Conservation (phyloP, 129 eudicot genomes). For the Saposhnikovia divaricata region DNA sequence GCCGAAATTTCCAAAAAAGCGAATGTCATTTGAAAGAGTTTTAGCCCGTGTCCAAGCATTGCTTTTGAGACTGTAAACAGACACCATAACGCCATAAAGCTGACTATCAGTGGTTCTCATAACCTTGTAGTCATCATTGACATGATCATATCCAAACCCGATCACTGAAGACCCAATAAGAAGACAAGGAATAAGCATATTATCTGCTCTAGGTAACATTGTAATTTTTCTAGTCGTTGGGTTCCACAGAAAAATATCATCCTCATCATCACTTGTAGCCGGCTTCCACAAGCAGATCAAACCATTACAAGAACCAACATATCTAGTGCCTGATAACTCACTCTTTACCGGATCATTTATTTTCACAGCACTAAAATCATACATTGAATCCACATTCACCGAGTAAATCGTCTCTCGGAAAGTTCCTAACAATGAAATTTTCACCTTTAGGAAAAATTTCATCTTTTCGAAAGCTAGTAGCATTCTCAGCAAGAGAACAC, state of each 20-base stretch:
- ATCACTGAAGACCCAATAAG: background rate
- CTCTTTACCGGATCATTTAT: background rate
- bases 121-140: background rate
- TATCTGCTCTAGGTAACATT: background rate
- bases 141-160: background rate
- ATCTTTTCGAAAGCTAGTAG: no score
- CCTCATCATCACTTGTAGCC: background rate
- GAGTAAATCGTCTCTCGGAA: background rate
- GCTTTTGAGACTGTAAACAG: no score
- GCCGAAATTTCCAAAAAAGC: background rate
- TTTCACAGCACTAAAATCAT: background rate
- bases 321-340: background rate
- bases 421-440: no score
- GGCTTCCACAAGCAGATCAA: slow-evolving; percentile 16
- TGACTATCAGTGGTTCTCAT: background rate
- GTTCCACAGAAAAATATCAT: background rate
- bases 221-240: background rate
- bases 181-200: background rate
- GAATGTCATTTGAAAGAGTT: background rate
- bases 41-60: background rate
- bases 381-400: background rate
- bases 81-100: background rate
- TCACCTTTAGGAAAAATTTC: no score
- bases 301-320: slow-evolving; percentile 32
- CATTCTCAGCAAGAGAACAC: no score